phyloP scores from a whole-genome alignment of 495 filamentous ascomycete genomes.

The Tetracladium marchalianum region DNA sequence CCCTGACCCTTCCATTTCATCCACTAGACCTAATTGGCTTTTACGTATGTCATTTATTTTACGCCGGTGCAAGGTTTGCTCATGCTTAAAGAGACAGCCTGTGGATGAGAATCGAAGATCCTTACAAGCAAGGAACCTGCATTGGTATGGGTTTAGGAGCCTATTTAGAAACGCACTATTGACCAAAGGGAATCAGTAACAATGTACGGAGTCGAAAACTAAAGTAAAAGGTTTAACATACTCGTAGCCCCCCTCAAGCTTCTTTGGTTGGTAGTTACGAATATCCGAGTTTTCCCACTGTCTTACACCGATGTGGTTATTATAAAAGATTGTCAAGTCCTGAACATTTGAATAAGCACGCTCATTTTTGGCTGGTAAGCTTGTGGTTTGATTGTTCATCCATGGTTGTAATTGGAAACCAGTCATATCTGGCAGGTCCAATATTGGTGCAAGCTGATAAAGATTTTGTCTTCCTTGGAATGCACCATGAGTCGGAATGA shows the following conservation, averaged over 20 bases:
- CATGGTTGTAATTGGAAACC: too few species aligned
- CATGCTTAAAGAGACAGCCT: slow-evolving; percentile 79
- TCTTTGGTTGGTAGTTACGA: slow-evolving; percentile 72
- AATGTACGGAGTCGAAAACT: background rate
- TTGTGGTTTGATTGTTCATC: too few species aligned
- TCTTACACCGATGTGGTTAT: slow-evolving; percentile 53
- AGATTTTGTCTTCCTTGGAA: too few species aligned
- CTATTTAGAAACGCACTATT: slow-evolving; percentile 83
- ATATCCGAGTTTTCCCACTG: slow-evolving; percentile 56
- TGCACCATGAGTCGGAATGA: too few species aligned
- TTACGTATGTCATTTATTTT: too few species aligned
- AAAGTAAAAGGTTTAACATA: slow-evolving; percentile 33
- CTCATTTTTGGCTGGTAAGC: too few species aligned
- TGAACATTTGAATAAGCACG: too few species aligned
- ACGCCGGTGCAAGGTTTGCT: slow-evolving; percentile 85
- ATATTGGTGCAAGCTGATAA: too few species aligned
- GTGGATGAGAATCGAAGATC: slow-evolving; percentile 79
- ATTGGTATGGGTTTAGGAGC: slow-evolving; percentile 82
- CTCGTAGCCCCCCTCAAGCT: slow-evolving; percentile 93
- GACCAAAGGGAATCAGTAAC: slow-evolving; percentile 9
- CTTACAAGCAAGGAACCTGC: slow-evolving; percentile 66
- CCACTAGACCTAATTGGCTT: too few species aligned
- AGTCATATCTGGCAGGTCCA: too few species aligned
- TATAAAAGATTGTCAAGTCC: too few species aligned
- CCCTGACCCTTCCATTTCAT: too few species aligned